Base-by-base conservation (phyloP, 176 grass and related monocot genomes). In the Bonia amplexicaulis region DNA sequence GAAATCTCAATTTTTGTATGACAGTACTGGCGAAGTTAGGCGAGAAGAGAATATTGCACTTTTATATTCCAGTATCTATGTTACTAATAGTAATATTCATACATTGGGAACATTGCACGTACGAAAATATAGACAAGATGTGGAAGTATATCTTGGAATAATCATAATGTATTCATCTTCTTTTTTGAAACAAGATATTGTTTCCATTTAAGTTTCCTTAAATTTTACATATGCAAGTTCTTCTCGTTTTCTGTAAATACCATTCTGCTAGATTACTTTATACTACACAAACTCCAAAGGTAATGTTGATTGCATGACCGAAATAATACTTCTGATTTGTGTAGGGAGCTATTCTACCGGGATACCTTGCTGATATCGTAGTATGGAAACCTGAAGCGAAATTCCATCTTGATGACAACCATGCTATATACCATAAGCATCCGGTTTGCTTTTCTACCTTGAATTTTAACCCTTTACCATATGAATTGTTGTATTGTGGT, bases 331-430 rank as follows among this genome's bases (percentile, higher is more conserved):
- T 47, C 69, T 82, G 44, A 0, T 55, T 77, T 77, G 10, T 39
- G 65, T 13, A 99, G 96, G 96, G 96, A 40, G 81, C 82, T 67
- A 94, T 99, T 67, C 72, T 89, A 59, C 85, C 58, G 1, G 93
- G 91, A 60, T 96, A 95, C 37, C 89, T 94, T 72, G 96, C 96
- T 45, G 96, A 99, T 85, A 89, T 99, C 20, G 96, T 95, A 82
- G 88, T 96, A 51, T 99, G 96, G 96, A 89, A 92, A 82, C 91
- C 96, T 53, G 96, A 99, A 64, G 74, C 63, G 7, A 83, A 96
- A 85, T 92, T 96, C 84, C 91, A 89, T 49, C 91, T 96, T 5
- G 87, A 94, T 66, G 85, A 94, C 20, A 91, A 26, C 66, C 90
- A 99, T 83, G 71, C n/a, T 22, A 85, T 92, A 55, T 90, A 91